phyloP scores from a whole-genome alignment of 306 rosid species.

The Echinosophora koreensis region DNA sequence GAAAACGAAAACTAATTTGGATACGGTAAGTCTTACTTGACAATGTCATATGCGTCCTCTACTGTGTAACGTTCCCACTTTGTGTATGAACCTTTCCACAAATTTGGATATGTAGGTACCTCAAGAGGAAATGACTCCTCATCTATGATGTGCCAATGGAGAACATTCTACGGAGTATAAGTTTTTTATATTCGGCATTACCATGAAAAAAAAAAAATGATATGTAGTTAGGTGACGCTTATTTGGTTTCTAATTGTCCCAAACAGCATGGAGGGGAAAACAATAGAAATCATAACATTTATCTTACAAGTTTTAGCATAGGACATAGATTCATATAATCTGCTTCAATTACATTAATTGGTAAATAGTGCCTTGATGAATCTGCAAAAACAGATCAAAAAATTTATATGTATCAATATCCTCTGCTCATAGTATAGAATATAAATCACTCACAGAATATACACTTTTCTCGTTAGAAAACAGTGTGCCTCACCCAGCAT shows the following conservation, averaged over 20 bases:
- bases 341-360: slow-evolving; percentile 79
- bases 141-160: slow-evolving; percentile 98
- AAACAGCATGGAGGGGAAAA: slow-evolving; percentile 15
- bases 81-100: slow-evolving; percentile 95
- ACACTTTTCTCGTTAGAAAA: slow-evolving; percentile 10
- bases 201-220: slow-evolving; percentile 37
- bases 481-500: slow-evolving; percentile 69
- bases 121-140: slow-evolving; percentile 91
- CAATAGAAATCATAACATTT: slow-evolving; percentile 34
- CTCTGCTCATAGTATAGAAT: slow-evolving; percentile 26
- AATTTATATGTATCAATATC: slow-evolving; percentile 42
- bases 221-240: slow-evolving; percentile 24
- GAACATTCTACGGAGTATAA: slow-evolving; percentile 79
- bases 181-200: slow-evolving; percentile 56
- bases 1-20: slow-evolving; percentile 20
- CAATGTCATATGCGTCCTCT: slow-evolving; percentile 92
- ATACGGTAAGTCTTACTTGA: slow-evolving; percentile 69
- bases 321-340: slow-evolving; percentile 90
- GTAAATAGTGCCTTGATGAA: slow-evolving; percentile 94
- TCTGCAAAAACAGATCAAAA: slow-evolving; percentile 66
- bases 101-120: slow-evolving; percentile 85
- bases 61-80: slow-evolving; percentile 91
- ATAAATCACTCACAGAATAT: slow-evolving; percentile 25
- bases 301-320: slow-evolving; percentile 94
- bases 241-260: slow-evolving; percentile 28